Percentiles rank a stretch among this genome's conserved stretches.
phyloP scores from a whole-genome alignment of 2,329 filamentous ascomycete genomes.

The Exophiala oligosperma region DNA sequence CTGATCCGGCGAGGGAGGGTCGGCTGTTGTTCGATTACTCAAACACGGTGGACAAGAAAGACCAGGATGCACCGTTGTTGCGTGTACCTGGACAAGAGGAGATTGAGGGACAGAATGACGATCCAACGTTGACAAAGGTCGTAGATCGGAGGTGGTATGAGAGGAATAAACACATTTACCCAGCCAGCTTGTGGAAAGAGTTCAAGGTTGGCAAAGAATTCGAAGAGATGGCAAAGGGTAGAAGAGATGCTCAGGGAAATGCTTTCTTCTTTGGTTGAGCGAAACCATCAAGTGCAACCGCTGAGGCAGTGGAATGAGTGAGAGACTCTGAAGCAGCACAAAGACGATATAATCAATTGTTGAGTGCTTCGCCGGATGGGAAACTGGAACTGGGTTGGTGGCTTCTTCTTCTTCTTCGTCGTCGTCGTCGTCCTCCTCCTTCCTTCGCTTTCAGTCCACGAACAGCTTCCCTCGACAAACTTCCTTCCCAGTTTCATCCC shows the following conservation, averaged over 20 bases:
- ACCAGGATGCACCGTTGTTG: conserved; percentile 42
- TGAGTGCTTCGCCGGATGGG: no score
- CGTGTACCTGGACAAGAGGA: conserved; percentile 51
- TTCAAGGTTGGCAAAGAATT: conserved; percentile 88
- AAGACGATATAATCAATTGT: not conserved
- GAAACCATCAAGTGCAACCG: not conserved
- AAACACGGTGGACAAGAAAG: conserved; percentile 37
- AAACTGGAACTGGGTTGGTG: no score
- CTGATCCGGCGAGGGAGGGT: conserved; percentile 70
- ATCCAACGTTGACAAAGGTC: conserved; percentile 83
- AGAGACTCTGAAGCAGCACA: not conserved
- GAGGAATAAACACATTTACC: conserved; percentile 96
- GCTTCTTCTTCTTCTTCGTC: no score
- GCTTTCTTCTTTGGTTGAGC: conserved; percentile 74
- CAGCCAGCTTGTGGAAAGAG: conserved; percentile 91
- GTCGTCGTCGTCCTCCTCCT: no score
- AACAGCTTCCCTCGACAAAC: no score
- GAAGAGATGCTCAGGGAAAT: conserved; percentile 85
- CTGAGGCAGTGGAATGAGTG: not conserved
- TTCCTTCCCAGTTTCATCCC: no score
- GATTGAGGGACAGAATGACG: conserved; percentile 74
- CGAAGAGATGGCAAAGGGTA: conserved; percentile 62
- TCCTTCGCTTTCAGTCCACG: no score
- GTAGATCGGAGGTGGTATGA: conserved; percentile 97
- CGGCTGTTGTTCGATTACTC: conserved; percentile 79